These are phyloP conservation scores for Boechera stricta DNA, from an alignment of 345 rosid species.

Conservation along the genomic window DNA sequence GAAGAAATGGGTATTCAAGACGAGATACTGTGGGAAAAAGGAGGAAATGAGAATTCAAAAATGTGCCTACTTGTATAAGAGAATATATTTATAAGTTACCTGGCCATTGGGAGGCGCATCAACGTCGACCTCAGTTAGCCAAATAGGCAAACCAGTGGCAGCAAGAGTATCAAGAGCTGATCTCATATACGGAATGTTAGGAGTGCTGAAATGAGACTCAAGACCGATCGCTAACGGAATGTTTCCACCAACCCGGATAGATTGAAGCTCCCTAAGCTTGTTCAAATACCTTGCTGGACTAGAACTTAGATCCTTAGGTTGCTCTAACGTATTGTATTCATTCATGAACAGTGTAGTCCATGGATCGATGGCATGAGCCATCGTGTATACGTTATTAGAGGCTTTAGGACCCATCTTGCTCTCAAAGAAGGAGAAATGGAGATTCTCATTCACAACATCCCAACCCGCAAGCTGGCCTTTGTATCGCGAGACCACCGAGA, in stretches of 20 bases:
- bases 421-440: slow-evolving; percentile 1
- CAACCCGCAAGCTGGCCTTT: background rate
- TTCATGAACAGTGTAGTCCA: background rate
- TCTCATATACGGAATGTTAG: slow-evolving; percentile 8
- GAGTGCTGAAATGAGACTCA: slow-evolving; percentile 11
- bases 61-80: background rate
- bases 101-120: background rate
- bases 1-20: background rate
- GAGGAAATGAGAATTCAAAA: background rate
- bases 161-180: background rate
- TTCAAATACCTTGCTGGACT: background rate
- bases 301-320: background rate
- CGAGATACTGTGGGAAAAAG: no score
- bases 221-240: background rate
- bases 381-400: background rate
- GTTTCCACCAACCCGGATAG: background rate
- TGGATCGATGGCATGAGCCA: background rate
- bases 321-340: slow-evolving; percentile 4
- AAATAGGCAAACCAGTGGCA: slow-evolving; percentile 2
- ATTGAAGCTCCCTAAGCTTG: slow-evolving; percentile 13
- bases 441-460: slow-evolving; percentile 23
- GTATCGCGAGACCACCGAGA: background rate
- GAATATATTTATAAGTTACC: background rate
- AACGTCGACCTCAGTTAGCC: background rate
- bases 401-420: background rate